phyloP scores from a whole-genome alignment of 2,329 filamentous ascomycete genomes.

The Talaromyces amestolkiae region DNA sequence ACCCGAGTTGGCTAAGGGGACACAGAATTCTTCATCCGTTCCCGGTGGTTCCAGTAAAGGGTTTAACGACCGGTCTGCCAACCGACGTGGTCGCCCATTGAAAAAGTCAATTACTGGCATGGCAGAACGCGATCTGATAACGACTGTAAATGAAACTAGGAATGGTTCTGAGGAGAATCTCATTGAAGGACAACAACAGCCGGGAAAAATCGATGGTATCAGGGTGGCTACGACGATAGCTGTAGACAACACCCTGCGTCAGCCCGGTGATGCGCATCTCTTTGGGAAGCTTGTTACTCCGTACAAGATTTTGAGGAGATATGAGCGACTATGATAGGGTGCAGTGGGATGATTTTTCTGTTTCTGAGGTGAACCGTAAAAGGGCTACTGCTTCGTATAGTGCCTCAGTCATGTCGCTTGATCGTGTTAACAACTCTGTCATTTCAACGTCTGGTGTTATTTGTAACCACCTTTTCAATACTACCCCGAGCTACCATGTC shows the following conservation, averaged over 20 bases:
- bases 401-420: too few species aligned
- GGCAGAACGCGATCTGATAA: slow-evolving; percentile 8
- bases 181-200: not conserved
- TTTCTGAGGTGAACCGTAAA: too few species aligned
- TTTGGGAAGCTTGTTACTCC: not conserved
- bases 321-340: not conserved
- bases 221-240: not conserved
- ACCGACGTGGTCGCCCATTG: not conserved
- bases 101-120: slow-evolving; percentile 1
- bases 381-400: too few species aligned
- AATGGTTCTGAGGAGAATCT: not conserved
- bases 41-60: not conserved
- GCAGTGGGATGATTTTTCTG: too few species aligned
- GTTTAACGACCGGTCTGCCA: not conserved
- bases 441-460: too few species aligned
- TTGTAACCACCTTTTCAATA: too few species aligned
- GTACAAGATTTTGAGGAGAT: not conserved
- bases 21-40: not conserved
- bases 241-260: not conserved
- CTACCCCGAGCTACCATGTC: too few species aligned
- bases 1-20: not conserved
- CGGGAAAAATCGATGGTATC: not conserved
- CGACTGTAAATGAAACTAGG: slow-evolving; percentile 1
- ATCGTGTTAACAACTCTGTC: too few species aligned
- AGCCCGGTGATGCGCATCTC: not conserved